Conservation (phyloP, 208 protist species). For the Crithidia brevicula region DNA sequence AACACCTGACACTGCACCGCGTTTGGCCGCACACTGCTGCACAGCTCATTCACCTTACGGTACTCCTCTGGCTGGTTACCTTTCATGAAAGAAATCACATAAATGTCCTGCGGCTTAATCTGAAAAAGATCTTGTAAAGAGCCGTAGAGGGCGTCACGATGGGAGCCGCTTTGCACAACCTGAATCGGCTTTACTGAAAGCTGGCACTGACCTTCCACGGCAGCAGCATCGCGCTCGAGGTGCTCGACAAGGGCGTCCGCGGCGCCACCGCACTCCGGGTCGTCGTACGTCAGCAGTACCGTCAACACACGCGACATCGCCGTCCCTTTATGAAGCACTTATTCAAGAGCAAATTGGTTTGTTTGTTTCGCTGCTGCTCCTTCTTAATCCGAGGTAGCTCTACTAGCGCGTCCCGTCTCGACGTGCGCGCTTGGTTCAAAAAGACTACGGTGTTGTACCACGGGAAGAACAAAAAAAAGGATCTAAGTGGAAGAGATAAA, state of each 20-base stretch:
- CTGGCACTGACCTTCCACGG: slow-evolving; percentile 52
- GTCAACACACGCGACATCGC: slow-evolving; percentile 52
- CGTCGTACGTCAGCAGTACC: slow-evolving; percentile 88
- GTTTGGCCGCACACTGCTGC: slow-evolving; percentile 65
- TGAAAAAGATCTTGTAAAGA: slow-evolving; percentile 76
- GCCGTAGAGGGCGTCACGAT: slow-evolving; percentile 76
- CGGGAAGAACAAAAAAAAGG: slow-evolving; percentile 30
- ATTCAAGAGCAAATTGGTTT: too few relatives aligned
- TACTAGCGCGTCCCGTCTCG: neutral
- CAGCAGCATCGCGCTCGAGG: slow-evolving; percentile 66
- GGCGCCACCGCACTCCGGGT: slow-evolving; percentile 86
- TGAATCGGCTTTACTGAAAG: slow-evolving; percentile 70
- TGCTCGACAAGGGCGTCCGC: slow-evolving; percentile 84
- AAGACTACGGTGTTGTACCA: neutral
- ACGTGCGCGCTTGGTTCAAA: neutral
- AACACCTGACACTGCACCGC: slow-evolving; percentile 70
- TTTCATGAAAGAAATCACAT: slow-evolving; percentile 84
- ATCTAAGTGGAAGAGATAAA: neutral
- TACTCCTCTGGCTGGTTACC: slow-evolving; percentile 83
- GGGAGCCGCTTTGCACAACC: slow-evolving; percentile 62
- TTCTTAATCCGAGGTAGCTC: neutral
- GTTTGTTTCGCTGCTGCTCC: too few relatives aligned
- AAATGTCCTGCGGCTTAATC: slow-evolving; percentile 77
- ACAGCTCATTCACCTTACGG: slow-evolving; percentile 74
- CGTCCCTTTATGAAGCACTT: neutral